Percentiles rank a stretch among this genome's conserved stretches.
These are phyloP conservation scores for Aspergillus sojae DNA, from an alignment of 2,329 filamentous ascomycete species.

Conservation along the genomic window DNA sequence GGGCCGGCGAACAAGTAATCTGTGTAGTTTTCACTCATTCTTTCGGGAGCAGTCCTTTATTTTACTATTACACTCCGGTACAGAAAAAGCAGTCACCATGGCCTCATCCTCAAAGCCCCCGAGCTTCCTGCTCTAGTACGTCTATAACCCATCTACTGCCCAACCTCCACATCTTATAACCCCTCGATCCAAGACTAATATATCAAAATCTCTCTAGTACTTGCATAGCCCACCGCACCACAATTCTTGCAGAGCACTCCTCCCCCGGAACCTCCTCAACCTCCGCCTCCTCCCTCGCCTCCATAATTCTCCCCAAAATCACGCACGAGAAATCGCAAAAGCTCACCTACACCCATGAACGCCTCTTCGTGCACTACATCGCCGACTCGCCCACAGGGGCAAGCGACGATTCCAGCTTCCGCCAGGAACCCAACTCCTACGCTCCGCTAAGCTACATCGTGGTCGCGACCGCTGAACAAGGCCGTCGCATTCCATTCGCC, in stretches of 20 bases:
- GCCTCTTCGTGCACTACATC: conserved; percentile 94
- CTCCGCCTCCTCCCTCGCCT: conserved; percentile 85
- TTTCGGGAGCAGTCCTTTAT: not conserved
- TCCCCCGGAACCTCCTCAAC: conserved; percentile 80
- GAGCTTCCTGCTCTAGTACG: conserved; percentile 75
- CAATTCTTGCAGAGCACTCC: conserved; percentile 91
- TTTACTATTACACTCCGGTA: too few species aligned
- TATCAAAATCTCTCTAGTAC: conserved; percentile 58
- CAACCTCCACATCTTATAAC: conserved; percentile 8
- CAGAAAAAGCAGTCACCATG: conserved; percentile 50
- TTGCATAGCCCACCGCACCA: conserved; percentile 91
- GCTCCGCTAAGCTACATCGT: conserved; percentile 91
- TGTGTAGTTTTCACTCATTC: not conserved
- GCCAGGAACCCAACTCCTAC: conserved; percentile 58
- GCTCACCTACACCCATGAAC: conserved; percentile 89
- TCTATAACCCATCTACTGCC: conserved; percentile 20
- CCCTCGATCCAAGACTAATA: conserved; percentile 11
- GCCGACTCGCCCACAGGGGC: conserved; percentile 73
- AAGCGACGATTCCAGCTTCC: conserved; percentile 30
- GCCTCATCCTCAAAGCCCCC: conserved; percentile 69
- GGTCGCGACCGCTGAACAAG: conserved; percentile 77
- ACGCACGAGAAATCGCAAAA: conserved; percentile 78
- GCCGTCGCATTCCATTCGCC: conserved; percentile 87
- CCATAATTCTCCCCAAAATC: conserved; percentile 94
- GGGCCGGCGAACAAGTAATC: not conserved